These are phyloP conservation scores for Durotheca rogersii DNA, from an alignment of 495 filamentous ascomycete species.

Conservation along the genomic window DNA sequence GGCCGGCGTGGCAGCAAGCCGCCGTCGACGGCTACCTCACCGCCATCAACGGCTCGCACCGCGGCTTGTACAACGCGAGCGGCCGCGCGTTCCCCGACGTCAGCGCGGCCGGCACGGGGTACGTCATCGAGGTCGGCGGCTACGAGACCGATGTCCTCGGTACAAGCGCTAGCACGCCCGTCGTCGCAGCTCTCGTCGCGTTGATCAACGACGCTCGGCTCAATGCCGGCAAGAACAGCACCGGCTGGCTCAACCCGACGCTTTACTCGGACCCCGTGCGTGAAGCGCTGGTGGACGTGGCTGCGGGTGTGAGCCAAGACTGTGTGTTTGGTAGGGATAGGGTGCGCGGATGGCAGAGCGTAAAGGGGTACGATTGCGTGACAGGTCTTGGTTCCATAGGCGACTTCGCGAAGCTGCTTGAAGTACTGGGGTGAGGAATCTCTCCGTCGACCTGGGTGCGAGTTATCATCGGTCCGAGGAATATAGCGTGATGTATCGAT, in stretches of 20 bases:
- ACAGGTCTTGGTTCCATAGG: conserved; percentile 42
- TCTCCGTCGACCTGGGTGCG: background rate
- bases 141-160: conserved; percentile 38
- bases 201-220: conserved; percentile 44
- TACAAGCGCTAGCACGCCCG: conserved; percentile 45
- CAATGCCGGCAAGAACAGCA: conserved; percentile 39
- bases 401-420: conserved; percentile 39
- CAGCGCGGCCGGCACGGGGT: conserved; percentile 41
- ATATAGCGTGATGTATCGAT: background rate
- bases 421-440: conserved; percentile 20
- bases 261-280: conserved; percentile 36
- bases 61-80: conserved; percentile 53
- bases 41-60: conserved; percentile 45
- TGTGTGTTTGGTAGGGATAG: conserved; percentile 35
- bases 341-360: conserved; percentile 39
- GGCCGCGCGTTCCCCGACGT: conserved; percentile 78
- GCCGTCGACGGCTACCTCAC: conserved; percentile 58
- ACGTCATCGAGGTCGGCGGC: conserved; percentile 39
- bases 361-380: conserved; percentile 39
- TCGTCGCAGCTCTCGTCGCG: conserved; percentile 44
- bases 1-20: conserved; percentile 63
- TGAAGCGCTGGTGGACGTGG: conserved; percentile 37
- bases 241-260: conserved; percentile 44
- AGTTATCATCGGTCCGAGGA: background rate
- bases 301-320: conserved; percentile 34